These are phyloP conservation scores for Avena sativa DNA, from an alignment of 176 grass and related monocot genomes.

Conservation along the genomic window DNA sequence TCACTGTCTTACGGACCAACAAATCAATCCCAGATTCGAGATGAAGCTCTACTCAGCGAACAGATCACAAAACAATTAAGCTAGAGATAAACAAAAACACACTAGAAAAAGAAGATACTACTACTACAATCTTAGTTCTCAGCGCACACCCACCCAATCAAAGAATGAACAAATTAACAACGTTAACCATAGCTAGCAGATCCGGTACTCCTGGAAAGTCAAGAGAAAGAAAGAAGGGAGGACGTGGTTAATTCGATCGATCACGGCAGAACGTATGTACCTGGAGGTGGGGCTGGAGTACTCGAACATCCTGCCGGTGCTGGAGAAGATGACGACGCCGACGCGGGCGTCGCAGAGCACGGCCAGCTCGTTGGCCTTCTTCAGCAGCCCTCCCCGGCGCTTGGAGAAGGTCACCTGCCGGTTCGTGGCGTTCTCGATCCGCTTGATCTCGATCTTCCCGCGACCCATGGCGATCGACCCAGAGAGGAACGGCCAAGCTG, in stretches of 20 bases:
- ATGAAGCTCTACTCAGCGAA: background rate
- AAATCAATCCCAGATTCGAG: background rate
- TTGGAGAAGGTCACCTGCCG: slow-evolving; percentile 86
- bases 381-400: slow-evolving; percentile 72
- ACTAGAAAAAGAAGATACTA: background rate
- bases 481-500: background rate
- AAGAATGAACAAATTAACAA: background rate
- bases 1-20: background rate
- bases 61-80: background rate
- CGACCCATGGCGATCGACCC: slow-evolving; percentile 61
- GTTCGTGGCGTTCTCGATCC: slow-evolving; percentile 82
- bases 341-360: slow-evolving; percentile 77
- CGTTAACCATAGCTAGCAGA: background rate
- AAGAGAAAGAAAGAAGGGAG: background rate
- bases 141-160: background rate
- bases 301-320: slow-evolving; percentile 82
- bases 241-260: background rate
- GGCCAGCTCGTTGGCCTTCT: slow-evolving; percentile 86
- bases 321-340: slow-evolving; percentile 80
- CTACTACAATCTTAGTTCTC: background rate
- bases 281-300: slow-evolving; percentile 67
- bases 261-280: slow-evolving; percentile 7
- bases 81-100: background rate
- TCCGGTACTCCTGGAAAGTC: background rate
- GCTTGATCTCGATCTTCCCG: slow-evolving; percentile 86